Evolutionary conservation across 139 green algal genomes (phyloP), one percentile per base, ranked within the genome.

Genomic region (Zygnema circumcarinatum): DNA sequence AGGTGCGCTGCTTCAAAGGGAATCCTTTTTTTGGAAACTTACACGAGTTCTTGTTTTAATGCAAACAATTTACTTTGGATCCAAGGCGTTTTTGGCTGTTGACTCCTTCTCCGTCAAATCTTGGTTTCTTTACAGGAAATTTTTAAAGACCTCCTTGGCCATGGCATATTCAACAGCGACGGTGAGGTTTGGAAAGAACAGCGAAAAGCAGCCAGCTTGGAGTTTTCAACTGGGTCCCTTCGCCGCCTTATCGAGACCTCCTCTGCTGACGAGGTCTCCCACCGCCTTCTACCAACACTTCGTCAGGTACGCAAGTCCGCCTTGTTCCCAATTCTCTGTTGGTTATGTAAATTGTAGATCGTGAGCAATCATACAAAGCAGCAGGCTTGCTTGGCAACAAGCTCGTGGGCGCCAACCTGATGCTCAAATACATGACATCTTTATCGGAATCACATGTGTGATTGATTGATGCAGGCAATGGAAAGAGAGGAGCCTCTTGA

Each of bases 141-240:
- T 29, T 85, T 85, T 62, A 25, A n/a, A 1, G 78, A 87, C 2
- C 47, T 90, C n/a, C 68, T 90, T 53, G 86, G 86, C 41, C 20
- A 75, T 54, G 86, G 86, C 69, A 91, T 91, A 29, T 91, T 91
- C 79, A 84, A 87, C 47, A 76, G 29, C 38, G 86, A 91, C 29
- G 68, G 68, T 32, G 67, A 84, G 41, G 38, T 1, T 32, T 91
- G 86, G 86, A 29, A n/a, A 52, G 22, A 31, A 81, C 86, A 91
- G 68, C 3, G 86, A 11, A 91, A 91, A 81, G 32, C 38, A 0
- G 79, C 86, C 29, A 88, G 79, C 67, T 52, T 74, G 1, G 86
- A 91, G 68, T 91, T 91, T 74, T 85, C 67, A 31, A 25, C 67
- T 0, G 38, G 67, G 0, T 73, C 31, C 33, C 79, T 91, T 1